Conservation (phyloP, 2,329 filamentous ascomycete species). For the Fusarium hostae region DNA sequence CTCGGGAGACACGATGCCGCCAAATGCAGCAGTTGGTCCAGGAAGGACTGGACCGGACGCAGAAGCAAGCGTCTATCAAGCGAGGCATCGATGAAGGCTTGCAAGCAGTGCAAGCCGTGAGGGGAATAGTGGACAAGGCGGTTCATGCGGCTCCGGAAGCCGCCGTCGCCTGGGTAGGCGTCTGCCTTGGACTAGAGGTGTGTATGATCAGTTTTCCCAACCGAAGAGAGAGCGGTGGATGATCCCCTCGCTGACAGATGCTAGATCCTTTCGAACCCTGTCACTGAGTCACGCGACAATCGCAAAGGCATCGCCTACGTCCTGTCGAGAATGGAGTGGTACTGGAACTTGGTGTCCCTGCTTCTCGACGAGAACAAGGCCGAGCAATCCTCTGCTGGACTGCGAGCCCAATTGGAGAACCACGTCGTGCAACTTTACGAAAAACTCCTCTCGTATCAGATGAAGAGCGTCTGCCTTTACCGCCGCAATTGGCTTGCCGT, state of each 20-base stretch:
- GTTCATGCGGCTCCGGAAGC: constrained; percentile 48
- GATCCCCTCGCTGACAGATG: background rate
- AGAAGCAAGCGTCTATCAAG: constrained; percentile 41
- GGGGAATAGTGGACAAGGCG: constrained; percentile 41
- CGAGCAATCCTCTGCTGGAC: constrained; percentile 2
- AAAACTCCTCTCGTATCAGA: constrained; percentile 4
- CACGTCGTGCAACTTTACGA: constrained; percentile 1
- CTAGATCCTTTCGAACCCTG: background rate
- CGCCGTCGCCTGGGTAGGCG: constrained; percentile 51
- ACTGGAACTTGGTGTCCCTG: constrained; percentile 47
- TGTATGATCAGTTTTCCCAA: too few relatives aligned
- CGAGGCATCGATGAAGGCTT: constrained; percentile 39
- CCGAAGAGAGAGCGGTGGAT: background rate
- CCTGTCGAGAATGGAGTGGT: constrained; percentile 52
- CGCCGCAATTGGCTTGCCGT: background rate
- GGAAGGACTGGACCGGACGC: constrained; percentile 44
- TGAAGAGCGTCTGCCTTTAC: constrained; percentile 5
- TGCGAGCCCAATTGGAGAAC: background rate
- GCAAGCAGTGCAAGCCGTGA: constrained; percentile 39
- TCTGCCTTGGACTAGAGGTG: constrained; percentile 45
- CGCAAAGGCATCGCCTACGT: constrained; percentile 50
- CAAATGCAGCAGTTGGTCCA: constrained; percentile 48
- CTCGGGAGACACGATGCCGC: constrained; percentile 1
- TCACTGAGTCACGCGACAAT: constrained; percentile 33
- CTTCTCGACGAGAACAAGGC: constrained; percentile 42